Evolutionary conservation across 495 filamentous ascomycete species (phyloP), one percentile per base, ranked within the genome.

Genomic region (Penicillium odoratum): DNA sequence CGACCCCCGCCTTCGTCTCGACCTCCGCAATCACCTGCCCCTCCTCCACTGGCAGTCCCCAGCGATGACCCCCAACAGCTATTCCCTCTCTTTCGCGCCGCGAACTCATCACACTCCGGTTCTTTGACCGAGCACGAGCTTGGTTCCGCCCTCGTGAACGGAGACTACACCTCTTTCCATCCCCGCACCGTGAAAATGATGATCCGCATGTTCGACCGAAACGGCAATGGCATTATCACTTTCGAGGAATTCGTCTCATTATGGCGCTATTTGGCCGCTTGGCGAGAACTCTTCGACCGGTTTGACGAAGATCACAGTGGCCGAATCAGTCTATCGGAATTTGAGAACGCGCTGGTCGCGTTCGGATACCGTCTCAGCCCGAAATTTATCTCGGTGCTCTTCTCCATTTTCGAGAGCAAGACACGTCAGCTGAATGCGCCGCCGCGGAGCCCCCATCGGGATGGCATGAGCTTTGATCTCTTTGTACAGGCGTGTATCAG

Each of bases 401-500:
- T 96, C 72, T 72, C 75, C 28, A 85, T 84, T 10, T 90, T 87
- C 63, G 87, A 82, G 65, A 74, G 70, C 38, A 78, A 78, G 53
- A 72, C 69, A 9, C 62, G 67, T 43, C 69, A 73, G 58, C 59
- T 74, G 56, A 65, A 53, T 45, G 66, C 59, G 5, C 49, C 58
- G 47, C 45, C 60, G 6, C 62, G 64, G 56, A 69, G 61, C 16
- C 60, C 70, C 9, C 71, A 72, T 42, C 81, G 84, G 57, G 78
- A 78, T 51, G 88, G 85, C 43, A 92, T 98, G 81, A 91, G 88
- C 73, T 98, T 98, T 66, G 94, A 98, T 80, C 75, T 98, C 48
- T 98, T 98, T 71, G 94, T 98, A 61, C 94, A 98, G 79, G 92
- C 91, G 30, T 98, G 94, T 70, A 98, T 98, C 66, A 88, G 84